Evolutionary conservation across 805 yeast genomes (phyloP), one percentile per base, ranked within the genome.

Genomic region (Hermanozyma aechmeae): DNA sequence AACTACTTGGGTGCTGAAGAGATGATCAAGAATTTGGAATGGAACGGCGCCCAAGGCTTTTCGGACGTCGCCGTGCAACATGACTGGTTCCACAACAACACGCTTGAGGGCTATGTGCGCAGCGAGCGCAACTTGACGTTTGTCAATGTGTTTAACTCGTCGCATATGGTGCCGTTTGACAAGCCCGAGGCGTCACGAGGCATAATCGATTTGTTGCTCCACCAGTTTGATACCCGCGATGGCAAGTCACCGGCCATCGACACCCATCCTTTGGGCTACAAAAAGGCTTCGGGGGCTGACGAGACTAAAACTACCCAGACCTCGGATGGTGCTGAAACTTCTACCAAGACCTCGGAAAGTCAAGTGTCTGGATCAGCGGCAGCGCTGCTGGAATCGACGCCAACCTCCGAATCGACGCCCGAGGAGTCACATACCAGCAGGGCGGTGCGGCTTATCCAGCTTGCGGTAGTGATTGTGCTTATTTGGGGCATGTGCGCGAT

Each of bases 161-260:
- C 95, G 3, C 97, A 92, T 49, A 89, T 92, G 97, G 92, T 86
- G 15, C 95, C 97, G 1, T 78, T 71, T 40, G 96, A 87, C 50
- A 57, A 72, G 29, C 81, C 92, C 2, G 73, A 66, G 26, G 65
- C 71, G 16, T 71, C 87, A 6, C 65, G 86, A 39, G 84, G 85
- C 12, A 54, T 87, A 35, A 56, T 86, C 23, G 86, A 84, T 44
- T 35, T 71, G 14, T 43, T 65, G 23, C 43, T 35, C 12, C 33
- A 28, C 13, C 42, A 44, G 0, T 36, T 30, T 4, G 30, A 29
- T 4, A 37, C 32, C 7, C 35, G 37, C 15, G 40, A 33, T 15
- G 34, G 34, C 13, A 43, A 46, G 27, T 44, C 36, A 16, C 38
- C 51, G 7, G n/a, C n/a, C n/a, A n/a, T n/a, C n/a, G n/a, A n/a